These are phyloP conservation scores for Heimioporus punctisporus DNA, from an alignment of 1,284 basidiomycete genomes.

Conservation along the genomic window DNA sequence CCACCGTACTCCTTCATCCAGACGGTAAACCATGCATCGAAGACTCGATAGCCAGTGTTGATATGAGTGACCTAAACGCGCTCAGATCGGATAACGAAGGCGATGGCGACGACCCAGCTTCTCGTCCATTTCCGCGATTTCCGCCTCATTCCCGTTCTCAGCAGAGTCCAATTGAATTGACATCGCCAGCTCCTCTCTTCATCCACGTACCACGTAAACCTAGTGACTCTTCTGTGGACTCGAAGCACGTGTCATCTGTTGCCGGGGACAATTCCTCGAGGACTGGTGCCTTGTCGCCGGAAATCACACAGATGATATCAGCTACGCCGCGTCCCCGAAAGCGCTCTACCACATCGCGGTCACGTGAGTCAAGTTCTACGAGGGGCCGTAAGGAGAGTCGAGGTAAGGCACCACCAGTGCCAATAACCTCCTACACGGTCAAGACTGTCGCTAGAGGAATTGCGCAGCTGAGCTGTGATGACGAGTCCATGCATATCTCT, in stretches of 20 bases:
- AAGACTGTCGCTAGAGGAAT: not conserved
- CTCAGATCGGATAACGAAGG: conserved; percentile 31
- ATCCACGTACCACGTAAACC: conserved; percentile 24
- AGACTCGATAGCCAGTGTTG: conserved; percentile 29
- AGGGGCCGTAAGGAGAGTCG: conserved; percentile 15
- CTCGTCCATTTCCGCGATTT: conserved; percentile 28
- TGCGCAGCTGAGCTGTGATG: not conserved
- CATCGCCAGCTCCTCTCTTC: conserved; percentile 13
- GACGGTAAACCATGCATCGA: conserved; percentile 11
- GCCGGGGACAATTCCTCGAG: conserved; percentile 3
- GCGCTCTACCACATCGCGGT: conserved; percentile 18
- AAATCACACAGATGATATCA: conserved; percentile 33
- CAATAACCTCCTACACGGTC: conserved; percentile 2
- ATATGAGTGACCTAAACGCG: conserved; percentile 33
- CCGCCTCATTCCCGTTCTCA: conserved; percentile 23
- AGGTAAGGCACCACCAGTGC: conserved; percentile 13
- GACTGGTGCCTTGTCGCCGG: conserved; percentile 29
- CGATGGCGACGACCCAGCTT: conserved; percentile 23
- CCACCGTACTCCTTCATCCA: not conserved
- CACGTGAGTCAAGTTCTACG: conserved; percentile 21
- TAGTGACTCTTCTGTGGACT: conserved; percentile 16
- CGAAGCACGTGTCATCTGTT: conserved; percentile 10
- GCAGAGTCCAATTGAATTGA: conserved; percentile 6
- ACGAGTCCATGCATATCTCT: not conserved
- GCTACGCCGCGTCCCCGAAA: conserved; percentile 31